Conservation (phyloP, 1,284 basidiomycete species). For the Psilocybe mexicana region DNA sequence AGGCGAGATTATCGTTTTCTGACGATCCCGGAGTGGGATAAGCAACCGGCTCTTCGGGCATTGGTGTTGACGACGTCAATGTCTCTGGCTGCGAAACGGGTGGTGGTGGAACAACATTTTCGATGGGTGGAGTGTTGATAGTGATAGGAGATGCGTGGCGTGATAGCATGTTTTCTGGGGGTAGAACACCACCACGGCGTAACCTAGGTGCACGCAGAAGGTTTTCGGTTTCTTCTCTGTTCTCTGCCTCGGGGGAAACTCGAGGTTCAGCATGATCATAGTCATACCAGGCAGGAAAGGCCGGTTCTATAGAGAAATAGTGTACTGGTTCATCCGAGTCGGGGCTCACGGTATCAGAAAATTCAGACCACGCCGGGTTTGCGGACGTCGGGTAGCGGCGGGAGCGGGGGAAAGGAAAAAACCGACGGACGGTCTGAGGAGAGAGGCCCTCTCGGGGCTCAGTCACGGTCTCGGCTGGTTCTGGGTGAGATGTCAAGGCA, state of each 20-base stretch:
- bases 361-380: conserved; percentile 24
- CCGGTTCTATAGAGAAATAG: conserved; percentile 8
- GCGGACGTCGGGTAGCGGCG: conserved; percentile 32
- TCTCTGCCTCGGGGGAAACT: conserved; percentile 18
- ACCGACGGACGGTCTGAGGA: conserved; percentile 39
- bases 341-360: conserved; percentile 12
- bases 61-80: conserved; percentile 14
- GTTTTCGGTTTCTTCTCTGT: conserved; percentile 26
- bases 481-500: conserved; percentile 24
- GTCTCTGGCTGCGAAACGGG: conserved; percentile 6
- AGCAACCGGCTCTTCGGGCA: conserved; percentile 27
- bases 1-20: conserved; percentile 36
- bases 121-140: conserved; percentile 16
- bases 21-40: conserved; percentile 43
- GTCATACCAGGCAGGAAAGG: conserved; percentile 5
- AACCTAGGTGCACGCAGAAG: conserved; percentile 44
- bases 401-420: conserved; percentile 43
- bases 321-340: conserved; percentile 19
- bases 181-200: conserved; percentile 58
- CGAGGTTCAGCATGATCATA: background rate
- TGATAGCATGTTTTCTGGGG: conserved; percentile 56
- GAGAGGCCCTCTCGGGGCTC: conserved; percentile 30
- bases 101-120: conserved; percentile 6
- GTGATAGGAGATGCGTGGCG: conserved; percentile 42
- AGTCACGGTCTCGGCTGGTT: conserved; percentile 27